Conservation (phyloP, 139 green algal species). For the Pleodorina starrii region DNA sequence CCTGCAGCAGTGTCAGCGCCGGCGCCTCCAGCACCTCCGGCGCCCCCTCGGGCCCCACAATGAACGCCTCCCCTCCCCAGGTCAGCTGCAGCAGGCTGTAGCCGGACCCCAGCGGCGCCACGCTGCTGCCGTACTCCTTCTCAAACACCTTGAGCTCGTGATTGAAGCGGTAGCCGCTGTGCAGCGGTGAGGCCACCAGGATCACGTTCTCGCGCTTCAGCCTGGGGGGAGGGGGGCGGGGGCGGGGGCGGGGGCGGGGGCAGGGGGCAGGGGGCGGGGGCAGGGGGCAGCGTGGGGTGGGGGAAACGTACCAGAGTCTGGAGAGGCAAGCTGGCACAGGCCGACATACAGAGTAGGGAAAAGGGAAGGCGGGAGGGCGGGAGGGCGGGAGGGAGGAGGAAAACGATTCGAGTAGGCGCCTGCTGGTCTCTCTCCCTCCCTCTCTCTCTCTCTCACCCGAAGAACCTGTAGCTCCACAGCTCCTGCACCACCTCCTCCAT, state of each 20-base stretch:
- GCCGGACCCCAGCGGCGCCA: slow-evolving; percentile 33
- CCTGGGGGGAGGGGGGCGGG: background rate
- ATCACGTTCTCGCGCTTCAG: slow-evolving; percentile 45
- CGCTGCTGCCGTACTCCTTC: slow-evolving; percentile 23
- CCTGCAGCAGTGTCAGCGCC: slow-evolving; percentile 24
- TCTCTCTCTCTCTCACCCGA: slow-evolving; percentile 37
- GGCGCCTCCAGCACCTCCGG: slow-evolving; percentile 30
- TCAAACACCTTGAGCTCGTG: slow-evolving; percentile 45
- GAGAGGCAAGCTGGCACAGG: too few species aligned
- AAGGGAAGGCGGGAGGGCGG: too few species aligned
- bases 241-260: background rate
- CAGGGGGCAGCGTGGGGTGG: background rate
- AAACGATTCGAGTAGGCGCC: too few species aligned
- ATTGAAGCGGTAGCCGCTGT: slow-evolving; percentile 47
- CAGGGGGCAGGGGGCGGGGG: too few species aligned
- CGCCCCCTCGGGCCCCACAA: slow-evolving; percentile 16
- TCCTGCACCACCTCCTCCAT: slow-evolving; percentile 52
- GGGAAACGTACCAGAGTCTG: background rate
- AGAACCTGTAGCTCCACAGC: slow-evolving; percentile 47
- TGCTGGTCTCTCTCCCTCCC: too few species aligned
- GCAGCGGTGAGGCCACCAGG: slow-evolving; percentile 40
- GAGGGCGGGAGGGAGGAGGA: too few species aligned
- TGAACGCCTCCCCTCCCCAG: slow-evolving; percentile 45
- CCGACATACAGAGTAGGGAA: too few species aligned
- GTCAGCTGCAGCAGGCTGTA: slow-evolving; percentile 50